Evolutionary conservation across 768 basidiomycete species (phyloP), one percentile per base, ranked within the genome.

Genomic region (Coprinellus micaceus): DNA sequence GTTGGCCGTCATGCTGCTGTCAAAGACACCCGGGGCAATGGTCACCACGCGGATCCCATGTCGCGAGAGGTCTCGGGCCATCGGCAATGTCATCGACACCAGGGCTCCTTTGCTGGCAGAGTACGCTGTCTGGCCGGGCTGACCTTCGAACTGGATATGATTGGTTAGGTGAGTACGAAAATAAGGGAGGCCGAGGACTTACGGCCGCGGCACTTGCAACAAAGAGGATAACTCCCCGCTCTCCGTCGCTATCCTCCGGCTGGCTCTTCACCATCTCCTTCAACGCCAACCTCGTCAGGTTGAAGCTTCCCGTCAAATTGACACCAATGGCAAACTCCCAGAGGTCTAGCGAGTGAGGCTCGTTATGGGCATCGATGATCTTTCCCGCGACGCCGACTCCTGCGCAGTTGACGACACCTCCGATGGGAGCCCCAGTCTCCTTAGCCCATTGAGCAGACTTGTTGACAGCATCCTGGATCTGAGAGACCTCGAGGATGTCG

Each of bases 351-450:
- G 74, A 69, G 63, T 83, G 82, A 0, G 80, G 75, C 50, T 77
- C 67, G 15, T 75, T 74, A 19, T 76, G 63, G 2, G 73, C 65
- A 47, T 79, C 75, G 36, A 85, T 77, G 9, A 82, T 77, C 74
- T 82, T 72, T 0, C 59, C 64, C 2, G 67, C 67, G 4, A 67
- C 59, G n/a, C 75, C 84, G 0, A 83, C 75, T 3, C 84, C 84
- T 3, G 82, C 84, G 58, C 78, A 79, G 62, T 83, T 82, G 9
- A 85, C 74, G 3, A 85, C 79, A 9, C 84, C 83, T 5, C 83
- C 83, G n/a, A 85, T 67, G 25, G 69, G 64, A 6, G 77, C 76
- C 4, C 70, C 69, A 0, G 77, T 79, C 44, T 69, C 68, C 24
- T 67, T 60, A 1, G 73, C 64, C 80, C 79, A 82, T 43, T 66